Percentiles rank a stretch among this genome's conserved stretches.
Conservation (phyloP, 2,329 filamentous ascomycete genomes). For the Cytospora piceae region DNA sequence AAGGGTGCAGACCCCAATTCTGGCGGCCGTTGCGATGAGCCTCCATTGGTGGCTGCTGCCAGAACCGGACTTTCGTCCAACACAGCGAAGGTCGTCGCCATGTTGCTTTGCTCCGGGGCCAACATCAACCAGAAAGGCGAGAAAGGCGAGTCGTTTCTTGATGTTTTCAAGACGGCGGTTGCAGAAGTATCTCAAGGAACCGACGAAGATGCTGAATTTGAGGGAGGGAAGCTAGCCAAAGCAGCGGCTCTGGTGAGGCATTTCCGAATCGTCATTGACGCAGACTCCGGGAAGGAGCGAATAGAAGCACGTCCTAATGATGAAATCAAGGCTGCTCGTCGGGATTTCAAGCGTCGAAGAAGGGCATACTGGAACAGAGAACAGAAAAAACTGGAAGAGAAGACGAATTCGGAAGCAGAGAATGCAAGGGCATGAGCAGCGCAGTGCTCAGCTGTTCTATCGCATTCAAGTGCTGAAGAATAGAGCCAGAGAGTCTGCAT, state of each 20-base stretch:
- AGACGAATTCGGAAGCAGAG: background rate
- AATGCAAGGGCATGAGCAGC: background rate
- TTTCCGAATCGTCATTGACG: background rate
- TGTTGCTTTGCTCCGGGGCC: slow-evolving; percentile 2
- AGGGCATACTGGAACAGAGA: background rate
- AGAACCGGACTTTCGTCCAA: too few species aligned
- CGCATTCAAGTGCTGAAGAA: background rate
- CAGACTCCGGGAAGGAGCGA: background rate
- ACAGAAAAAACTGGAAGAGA: too few species aligned
- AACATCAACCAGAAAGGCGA: background rate
- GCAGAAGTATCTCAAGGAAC: background rate
- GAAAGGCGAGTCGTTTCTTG: background rate
- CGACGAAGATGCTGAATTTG: background rate
- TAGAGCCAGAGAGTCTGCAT: background rate
- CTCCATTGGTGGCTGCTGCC: background rate
- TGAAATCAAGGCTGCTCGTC: background rate
- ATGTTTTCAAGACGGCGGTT: background rate
- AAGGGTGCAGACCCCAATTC: slow-evolving; percentile 5
- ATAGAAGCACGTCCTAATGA: background rate
- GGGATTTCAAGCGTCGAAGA: background rate
- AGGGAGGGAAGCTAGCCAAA: background rate
- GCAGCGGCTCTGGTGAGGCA: background rate
- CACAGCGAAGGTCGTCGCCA: background rate
- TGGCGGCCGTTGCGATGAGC: background rate
- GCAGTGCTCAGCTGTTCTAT: background rate